Conservation (phyloP, 805 yeast species). For the Candida orba region DNA sequence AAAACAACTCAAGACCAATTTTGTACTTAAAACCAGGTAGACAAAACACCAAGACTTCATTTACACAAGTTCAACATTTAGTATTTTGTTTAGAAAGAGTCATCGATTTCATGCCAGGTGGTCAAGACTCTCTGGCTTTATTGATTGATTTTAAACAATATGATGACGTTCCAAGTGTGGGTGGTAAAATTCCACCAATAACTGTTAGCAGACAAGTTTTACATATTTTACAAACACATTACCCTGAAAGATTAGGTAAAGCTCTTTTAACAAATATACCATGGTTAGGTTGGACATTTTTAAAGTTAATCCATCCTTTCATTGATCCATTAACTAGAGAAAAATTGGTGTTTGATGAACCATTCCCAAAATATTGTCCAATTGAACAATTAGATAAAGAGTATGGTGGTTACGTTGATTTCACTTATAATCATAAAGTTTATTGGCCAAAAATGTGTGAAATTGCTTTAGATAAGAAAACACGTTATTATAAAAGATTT, state of each 20-base stretch:
- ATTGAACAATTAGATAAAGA: slow-evolving; percentile 70
- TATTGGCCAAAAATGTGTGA: slow-evolving; percentile 73
- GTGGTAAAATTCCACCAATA: slow-evolving; percentile 80
- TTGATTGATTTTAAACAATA: slow-evolving; percentile 88
- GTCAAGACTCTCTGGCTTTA: slow-evolving; percentile 89
- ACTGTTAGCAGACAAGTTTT: slow-evolving; percentile 86
- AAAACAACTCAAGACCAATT: slow-evolving; percentile 86
- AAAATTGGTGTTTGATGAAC: slow-evolving; percentile 86
- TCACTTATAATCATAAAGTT: slow-evolving; percentile 68
- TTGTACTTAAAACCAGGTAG: slow-evolving; percentile 88
- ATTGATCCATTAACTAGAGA: slow-evolving; percentile 94
- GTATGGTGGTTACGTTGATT: slow-evolving; percentile 82
- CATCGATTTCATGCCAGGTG: slow-evolving; percentile 91
- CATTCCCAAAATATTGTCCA: slow-evolving; percentile 79
- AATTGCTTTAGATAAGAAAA: slow-evolving; percentile 52
- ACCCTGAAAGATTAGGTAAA: slow-evolving; percentile 93
- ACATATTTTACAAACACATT: slow-evolving; percentile 91
- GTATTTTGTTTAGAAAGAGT: slow-evolving; percentile 90
- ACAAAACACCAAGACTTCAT: slow-evolving; percentile 88
- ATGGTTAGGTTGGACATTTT: slow-evolving; percentile 86
- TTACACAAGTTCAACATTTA: slow-evolving; percentile 91
- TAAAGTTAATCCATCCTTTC: slow-evolving; percentile 88
- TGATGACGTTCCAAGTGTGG: slow-evolving; percentile 37
- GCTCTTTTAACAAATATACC: slow-evolving; percentile 91
- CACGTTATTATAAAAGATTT: slow-evolving; percentile 62